Evolutionary conservation across 768 basidiomycete genomes (phyloP).

Genomic region (Lentinula aciculospora): DNA sequence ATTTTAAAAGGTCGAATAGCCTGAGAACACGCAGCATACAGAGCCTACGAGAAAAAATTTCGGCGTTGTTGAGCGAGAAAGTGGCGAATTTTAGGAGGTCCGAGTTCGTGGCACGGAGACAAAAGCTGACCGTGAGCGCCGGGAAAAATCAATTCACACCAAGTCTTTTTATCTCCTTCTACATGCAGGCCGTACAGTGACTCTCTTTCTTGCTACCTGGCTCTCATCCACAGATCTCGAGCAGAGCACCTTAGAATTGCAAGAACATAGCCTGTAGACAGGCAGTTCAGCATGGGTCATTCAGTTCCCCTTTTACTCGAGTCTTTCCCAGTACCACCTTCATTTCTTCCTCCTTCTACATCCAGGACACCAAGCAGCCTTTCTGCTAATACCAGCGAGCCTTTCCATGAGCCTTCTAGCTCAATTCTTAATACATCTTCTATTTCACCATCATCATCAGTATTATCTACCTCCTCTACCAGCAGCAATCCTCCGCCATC

Average conservation of each 20-base stretch:
- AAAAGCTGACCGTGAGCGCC: neutral
- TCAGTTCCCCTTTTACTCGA: conserved; percentile 1
- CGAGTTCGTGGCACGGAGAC: neutral
- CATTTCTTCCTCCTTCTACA: neutral
- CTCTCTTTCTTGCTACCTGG: neutral
- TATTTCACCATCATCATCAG: neutral
- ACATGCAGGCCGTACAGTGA: neutral
- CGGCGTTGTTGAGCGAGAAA: neutral
- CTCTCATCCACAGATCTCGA: neutral
- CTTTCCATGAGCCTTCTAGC: neutral
- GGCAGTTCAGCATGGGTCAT: neutral
- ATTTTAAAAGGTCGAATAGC: too few species aligned
- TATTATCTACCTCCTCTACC: neutral
- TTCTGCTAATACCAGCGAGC: neutral
- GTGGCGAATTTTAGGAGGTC: neutral
- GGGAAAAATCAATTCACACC: neutral
- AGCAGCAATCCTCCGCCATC: neutral
- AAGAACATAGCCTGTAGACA: neutral
- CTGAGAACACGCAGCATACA: too few species aligned
- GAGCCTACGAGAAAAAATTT: neutral
- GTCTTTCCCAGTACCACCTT: conserved; percentile 7
- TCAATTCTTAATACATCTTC: neutral
- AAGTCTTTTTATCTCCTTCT: neutral
- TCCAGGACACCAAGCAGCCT: neutral
- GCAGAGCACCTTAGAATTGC: neutral